Base-by-base conservation (phyloP, 495 filamentous ascomycete species). In the Saxophila tyrrhenica region DNA sequence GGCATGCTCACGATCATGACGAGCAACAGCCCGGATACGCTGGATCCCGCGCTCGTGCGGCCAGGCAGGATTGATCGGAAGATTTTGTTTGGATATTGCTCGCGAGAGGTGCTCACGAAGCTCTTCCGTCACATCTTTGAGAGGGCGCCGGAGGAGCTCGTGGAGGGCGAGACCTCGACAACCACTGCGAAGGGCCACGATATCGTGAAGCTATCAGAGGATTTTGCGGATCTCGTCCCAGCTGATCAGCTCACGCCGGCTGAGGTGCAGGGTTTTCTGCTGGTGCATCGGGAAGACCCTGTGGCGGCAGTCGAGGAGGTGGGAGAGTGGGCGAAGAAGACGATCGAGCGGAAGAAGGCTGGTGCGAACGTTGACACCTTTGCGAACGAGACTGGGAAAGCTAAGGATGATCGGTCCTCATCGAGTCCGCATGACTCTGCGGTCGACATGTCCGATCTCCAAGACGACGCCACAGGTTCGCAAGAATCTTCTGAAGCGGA, bases 31-130 rank as follows among this genome's bases (percentile, higher is more conserved):
- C 91, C 91, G 0, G 94, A 88, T 7, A 95, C 89, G n/a, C 75
- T 97, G 41, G 91, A 97, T 63, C 92, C 91, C 17, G 91, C 91
- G 10, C 76, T 97, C 52, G 94, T 97, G 85, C 78, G 91, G 69
- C 91, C 92, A 11, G 91, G 91, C 35, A 88, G 91, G 73, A 97
- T 97, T 63, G 91, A 97, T 70, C 81, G 92, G 61, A 96, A 96
- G 75, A 95, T 97, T 64, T 91, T 96, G 68, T 97, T 97, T 75
- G 74, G 73, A 45, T 68, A 71, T 8, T 76, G 79, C 1, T 71
- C 72, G 55, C 56, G 63, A 0, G 66, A 65, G 25, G 72, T 70
- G 45, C 61, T 70, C 50, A 67, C 72, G 60, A 66, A 69, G 23
- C 74, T 79, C 70, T 79, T 78, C 46, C 52, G 70, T 15, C 73